Evolutionary conservation across 2,329 filamentous ascomycete species (phyloP).

Genomic region (Neonectria hederae): DNA sequence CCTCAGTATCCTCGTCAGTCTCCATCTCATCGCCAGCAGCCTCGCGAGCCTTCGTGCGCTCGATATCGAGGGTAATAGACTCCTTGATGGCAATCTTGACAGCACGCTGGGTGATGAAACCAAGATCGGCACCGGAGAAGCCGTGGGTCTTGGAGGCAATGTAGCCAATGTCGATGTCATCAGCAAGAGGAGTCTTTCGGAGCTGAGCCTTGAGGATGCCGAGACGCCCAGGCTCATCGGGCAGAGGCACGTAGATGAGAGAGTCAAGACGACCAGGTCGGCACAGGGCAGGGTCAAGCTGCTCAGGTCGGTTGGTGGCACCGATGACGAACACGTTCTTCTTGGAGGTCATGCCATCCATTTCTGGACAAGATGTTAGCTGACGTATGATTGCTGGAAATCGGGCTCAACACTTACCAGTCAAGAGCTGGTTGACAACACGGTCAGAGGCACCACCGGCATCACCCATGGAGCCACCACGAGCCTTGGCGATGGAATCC

Average conservation of each 20-base stretch:
- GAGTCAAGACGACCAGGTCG: constrained; percentile 99
- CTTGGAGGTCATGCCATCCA: constrained; percentile 99
- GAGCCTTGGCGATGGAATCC: constrained; percentile 98
- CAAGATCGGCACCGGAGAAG: constrained; percentile 99
- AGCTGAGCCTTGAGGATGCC: constrained; percentile 95
- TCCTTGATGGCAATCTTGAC: constrained; percentile 99
- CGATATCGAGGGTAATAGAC: constrained; percentile 87
- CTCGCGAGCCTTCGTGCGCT: constrained; percentile 88
- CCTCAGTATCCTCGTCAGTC: constrained; percentile 76
- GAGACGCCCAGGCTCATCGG: constrained; percentile 88
- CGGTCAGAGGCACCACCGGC: constrained; percentile 98
- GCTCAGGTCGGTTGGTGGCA: constrained; percentile 97
- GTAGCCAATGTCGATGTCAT: constrained; percentile 87
- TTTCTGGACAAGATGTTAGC: constrained; percentile 71
- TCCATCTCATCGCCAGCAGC: constrained; percentile 83
- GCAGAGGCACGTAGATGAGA: constrained; percentile 96
- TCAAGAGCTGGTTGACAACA: constrained; percentile 99
- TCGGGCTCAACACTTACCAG: constrained; percentile 68
- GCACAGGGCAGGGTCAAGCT: constrained; percentile 97
- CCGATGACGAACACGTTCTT: constrained; percentile 99
- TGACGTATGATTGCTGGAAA: too few species aligned
- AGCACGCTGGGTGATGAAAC: constrained; percentile 97
- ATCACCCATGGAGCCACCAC: constrained; percentile 95
- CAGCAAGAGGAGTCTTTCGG: constrained; percentile 93
- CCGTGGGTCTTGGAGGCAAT: constrained; percentile 98